Base-by-base conservation (phyloP, 2,329 filamentous ascomycete species). In the Pleoardoris graminearum region DNA sequence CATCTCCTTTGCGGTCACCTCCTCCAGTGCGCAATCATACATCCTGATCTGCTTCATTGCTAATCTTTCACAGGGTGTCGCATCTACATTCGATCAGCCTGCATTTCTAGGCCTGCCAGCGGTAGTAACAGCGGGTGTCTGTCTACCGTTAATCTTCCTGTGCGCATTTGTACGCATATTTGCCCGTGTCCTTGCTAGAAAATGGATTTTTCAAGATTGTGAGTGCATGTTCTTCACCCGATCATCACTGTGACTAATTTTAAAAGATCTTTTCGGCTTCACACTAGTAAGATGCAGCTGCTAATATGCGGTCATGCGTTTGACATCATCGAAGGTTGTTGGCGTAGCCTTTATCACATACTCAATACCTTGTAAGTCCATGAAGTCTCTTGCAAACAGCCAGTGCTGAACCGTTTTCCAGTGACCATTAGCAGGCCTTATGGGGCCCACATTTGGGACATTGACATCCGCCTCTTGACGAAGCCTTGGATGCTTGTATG, bases 131-230 rank as follows among this genome's bases (percentile, higher is more conserved):
- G 57, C 57, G 4, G 48, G 48, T 7, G 50, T 58, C n/a, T 55
- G 57, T 42, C 39, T 65, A 8, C 52, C 48, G 7, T 35, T 63
- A 10, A 41, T 65, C 21, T 16, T 61, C 7, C 16, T 59, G 5
- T 63, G 61, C 35, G 49, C 55, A 14, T 42, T 50, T 16, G 36
- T 53, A 12, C 58, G 59, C 10, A 37, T 63, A 3, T 60, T 52
- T 36, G 55, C 57, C 7, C 53, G 46, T 7, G 17, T 30, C 5
- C 48, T 63, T 23, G 37, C 55, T 30, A 56, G 45, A 16, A 59
- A 54, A 48, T 61, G 58, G 59, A 59, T 30, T 12, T 41, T 60
- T n/a, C 43, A 58, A 36, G 62, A 65, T 32, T 63, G 62, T 65
- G 45, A 51, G 17, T 16, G 19, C 14, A 5, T 7, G 4, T 10